phyloP scores from a whole-genome alignment of 2,329 filamentous ascomycete genomes.

The Fusarium denticulatum region DNA sequence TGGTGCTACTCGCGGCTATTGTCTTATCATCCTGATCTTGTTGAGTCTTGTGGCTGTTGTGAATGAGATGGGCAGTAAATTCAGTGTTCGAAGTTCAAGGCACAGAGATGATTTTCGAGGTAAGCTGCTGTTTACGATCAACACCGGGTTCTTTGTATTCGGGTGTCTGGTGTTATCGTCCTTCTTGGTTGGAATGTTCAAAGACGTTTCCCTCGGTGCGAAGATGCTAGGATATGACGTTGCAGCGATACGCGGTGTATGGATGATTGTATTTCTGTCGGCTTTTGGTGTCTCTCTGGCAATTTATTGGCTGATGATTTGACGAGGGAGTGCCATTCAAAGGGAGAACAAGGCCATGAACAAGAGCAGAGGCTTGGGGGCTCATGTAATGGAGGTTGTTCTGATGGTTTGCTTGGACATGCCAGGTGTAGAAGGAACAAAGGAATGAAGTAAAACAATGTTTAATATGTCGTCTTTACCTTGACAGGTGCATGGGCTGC shows the following conservation, averaged over 20 bases:
- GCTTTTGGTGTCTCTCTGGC: no score
- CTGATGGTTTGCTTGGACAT: not conserved
- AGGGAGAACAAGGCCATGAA: not conserved
- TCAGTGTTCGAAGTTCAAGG: no score
- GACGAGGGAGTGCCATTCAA: no score
- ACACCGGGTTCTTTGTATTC: accelerated
- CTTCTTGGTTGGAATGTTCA: not conserved
- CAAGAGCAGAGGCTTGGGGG: not conserved
- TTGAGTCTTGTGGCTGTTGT: accelerated
- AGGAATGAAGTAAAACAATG: no score
- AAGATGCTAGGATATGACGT: accelerated
- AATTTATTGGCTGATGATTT: no score
- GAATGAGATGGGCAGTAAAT: accelerated
- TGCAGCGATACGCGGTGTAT: not conserved
- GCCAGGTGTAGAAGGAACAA: accelerated
- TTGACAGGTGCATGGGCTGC: not conserved
- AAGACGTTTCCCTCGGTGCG: accelerated
- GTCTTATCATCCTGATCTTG: not conserved
- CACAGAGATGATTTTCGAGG: not conserved
- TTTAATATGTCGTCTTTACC: accelerated
- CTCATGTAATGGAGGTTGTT: accelerated
- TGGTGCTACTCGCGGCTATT: not conserved
- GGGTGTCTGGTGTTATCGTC: accelerated
- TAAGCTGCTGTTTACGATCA: accelerated
- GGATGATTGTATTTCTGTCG: not conserved